Evolutionary conservation across 371 early-diverging fungal species (phyloP), one percentile per base, ranked within the genome.

Genomic region (Circinella umbellata): DNA sequence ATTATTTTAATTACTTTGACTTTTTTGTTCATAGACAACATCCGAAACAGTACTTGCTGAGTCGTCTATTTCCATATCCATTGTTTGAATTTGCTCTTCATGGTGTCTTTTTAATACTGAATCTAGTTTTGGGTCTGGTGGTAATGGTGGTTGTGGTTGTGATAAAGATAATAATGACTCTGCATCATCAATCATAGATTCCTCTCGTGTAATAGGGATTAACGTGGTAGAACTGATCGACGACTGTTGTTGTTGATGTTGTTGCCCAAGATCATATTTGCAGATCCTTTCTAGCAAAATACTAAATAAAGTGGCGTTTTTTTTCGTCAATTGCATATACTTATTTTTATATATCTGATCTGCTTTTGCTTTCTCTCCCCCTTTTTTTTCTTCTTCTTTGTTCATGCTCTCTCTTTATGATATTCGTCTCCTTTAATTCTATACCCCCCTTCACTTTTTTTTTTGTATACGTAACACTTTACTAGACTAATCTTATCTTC

Each of bases 211-310:
- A 11, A n/a, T n/a, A 11, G 18, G 36, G 6, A 35, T 34, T 59
- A 11, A 2, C 35, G 38, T 61, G 18, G 15, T 61, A 36, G 38
- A 10, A 15, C 7, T 61, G 38, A 7, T 38, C 14, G 38, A 38
- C 38, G 34, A 37, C 38, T 17, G 18, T 2, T 35, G 36, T 6
- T 38, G 38, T 35, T 61, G 36, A 0, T 35, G 36, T n/a, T 38
- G 38, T 35, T 61, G 36, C 38, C 39, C 38, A 47, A 20, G 38
- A 34, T 70, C 70, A 35, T 70, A 64, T 46, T 46, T 39, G 54
- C 64, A 70, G 51, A 73, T 69, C 57, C 68, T 64, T 13, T 69
- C 73, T n/a, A 73, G 67, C 20, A 73, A 48, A 10, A 73, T 69
- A 20, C 72, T 72, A 65, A 55, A 51, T 13, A 14, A 51, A 66